Percentiles rank a stretch among this genome's conserved stretches.
Conservation (phyloP, 305 asterid genomes). For the Rubia peregrina region DNA sequence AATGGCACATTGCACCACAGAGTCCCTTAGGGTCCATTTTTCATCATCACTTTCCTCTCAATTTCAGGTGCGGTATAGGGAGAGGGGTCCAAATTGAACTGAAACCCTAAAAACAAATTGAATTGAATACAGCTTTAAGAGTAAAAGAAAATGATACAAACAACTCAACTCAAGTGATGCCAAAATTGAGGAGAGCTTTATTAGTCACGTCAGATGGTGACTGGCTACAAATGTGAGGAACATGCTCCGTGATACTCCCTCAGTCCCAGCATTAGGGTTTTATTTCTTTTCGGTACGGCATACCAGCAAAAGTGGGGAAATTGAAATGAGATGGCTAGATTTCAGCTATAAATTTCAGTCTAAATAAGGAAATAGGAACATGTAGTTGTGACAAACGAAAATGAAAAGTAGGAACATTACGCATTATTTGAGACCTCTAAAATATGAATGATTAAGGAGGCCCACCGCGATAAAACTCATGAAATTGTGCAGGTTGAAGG, state of each 20-base stretch:
- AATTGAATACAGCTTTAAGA: neutral
- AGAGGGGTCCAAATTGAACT: neutral
- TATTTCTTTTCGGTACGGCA: too few relatives aligned
- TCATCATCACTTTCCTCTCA: neutral
- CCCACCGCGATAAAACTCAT: neutral
- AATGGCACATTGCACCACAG: neutral
- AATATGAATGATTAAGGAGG: neutral
- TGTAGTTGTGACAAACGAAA: too few relatives aligned
- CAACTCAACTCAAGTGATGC: neutral
- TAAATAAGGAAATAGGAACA: too few relatives aligned
- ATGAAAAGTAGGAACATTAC: too few relatives aligned
- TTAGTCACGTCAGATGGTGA: neutral
- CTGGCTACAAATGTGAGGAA: neutral
- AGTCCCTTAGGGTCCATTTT: neutral
- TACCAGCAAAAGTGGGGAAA: too few relatives aligned
- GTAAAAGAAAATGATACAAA: too few relatives aligned
- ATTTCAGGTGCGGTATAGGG: neutral
- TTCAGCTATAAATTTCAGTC: too few relatives aligned
- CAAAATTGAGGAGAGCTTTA: neutral
- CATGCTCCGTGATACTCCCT: neutral
- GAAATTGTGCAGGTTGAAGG: neutral
- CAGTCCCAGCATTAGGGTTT: too few relatives aligned
- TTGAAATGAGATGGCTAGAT: too few relatives aligned
- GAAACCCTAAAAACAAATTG: neutral
- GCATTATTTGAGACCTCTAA: neutral